phyloP scores from a whole-genome alignment of 305 asterid species.

The Fraxinus floribunda region DNA sequence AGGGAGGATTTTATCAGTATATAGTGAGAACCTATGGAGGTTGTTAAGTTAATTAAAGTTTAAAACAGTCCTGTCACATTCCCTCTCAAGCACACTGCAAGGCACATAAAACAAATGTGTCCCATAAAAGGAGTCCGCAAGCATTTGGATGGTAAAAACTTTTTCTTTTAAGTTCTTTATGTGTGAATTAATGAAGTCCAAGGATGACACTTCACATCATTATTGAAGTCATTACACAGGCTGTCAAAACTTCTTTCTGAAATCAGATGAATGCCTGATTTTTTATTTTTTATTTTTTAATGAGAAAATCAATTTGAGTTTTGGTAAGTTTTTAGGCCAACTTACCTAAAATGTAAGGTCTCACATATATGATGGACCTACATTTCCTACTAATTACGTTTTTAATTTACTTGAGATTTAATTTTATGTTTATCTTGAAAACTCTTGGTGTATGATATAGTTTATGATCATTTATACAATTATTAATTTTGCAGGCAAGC shows the following conservation, averaged over 20 bases:
- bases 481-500: slow-evolving; percentile 75
- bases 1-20: background rate
- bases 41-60: background rate
- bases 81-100: slow-evolving; percentile 1
- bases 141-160: background rate
- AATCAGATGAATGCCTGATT: background rate
- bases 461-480: slow-evolving; percentile 13
- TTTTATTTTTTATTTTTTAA: background rate
- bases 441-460: background rate
- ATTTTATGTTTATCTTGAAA: background rate
- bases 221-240: background rate
- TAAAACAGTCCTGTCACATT: background rate
- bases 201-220: background rate
- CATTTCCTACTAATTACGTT: background rate
- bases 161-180: background rate
- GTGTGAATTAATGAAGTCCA: background rate
- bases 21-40: background rate
- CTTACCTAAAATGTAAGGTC: background rate
- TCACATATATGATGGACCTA: background rate
- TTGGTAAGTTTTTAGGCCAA: background rate
- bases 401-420: background rate
- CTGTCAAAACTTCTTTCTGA: background rate
- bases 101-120: slow-evolving; percentile 3
- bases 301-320: background rate
- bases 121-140: background rate